Percentiles rank a stretch among this genome's conserved stretches.
phyloP scores from a whole-genome alignment of 306 rosid genomes.

The Delonix regia region DNA sequence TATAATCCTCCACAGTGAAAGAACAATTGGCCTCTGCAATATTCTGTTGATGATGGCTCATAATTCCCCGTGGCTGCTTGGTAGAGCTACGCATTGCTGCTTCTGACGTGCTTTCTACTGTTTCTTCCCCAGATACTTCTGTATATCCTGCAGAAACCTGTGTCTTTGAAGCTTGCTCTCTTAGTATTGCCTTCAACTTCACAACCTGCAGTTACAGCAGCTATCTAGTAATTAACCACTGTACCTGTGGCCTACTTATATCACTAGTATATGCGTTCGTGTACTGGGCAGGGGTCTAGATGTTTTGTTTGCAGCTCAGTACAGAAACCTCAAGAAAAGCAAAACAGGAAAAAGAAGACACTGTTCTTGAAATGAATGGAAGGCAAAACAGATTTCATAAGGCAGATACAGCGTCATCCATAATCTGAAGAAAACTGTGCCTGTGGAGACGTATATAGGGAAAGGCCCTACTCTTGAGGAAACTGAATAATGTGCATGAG shows the following conservation, averaged over 20 bases:
- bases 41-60: constrained; percentile 41
- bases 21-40: constrained; percentile 55
- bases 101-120: constrained; percentile 75
- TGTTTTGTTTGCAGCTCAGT: constrained; percentile 8
- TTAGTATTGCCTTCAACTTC: constrained; percentile 68
- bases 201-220: constrained; percentile 47
- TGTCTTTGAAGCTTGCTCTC: constrained; percentile 61
- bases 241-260: background rate
- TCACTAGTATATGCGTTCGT: background rate
- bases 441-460: background rate
- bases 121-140: constrained; percentile 81
- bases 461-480: background rate
- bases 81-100: constrained; percentile 48
- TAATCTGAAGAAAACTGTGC: background rate
- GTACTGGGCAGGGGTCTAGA: background rate
- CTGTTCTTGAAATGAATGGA: constrained; percentile 2
- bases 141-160: constrained; percentile 62
- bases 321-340: background rate
- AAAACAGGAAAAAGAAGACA: background rate
- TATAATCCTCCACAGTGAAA: constrained; percentile 61
- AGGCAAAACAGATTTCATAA: background rate
- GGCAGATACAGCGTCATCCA: background rate
- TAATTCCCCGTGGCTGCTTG: constrained; percentile 33
- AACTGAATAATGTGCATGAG: constrained; percentile 12
- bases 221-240: constrained; percentile 1